Base-by-base conservation (phyloP, 768 basidiomycete genomes). In the Daedalea quercina region DNA sequence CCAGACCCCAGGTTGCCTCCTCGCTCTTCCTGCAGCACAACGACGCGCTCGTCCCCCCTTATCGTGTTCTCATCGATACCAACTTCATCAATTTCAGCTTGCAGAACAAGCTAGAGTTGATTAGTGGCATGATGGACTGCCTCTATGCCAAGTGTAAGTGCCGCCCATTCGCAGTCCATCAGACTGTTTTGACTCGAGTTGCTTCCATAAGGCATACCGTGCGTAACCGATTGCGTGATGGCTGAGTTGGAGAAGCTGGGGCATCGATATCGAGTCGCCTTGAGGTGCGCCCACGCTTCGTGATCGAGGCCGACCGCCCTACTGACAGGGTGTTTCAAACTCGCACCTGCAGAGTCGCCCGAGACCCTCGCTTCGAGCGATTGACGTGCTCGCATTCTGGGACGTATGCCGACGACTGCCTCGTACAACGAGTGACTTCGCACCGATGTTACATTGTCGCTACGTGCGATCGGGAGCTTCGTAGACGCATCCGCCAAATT, bases 101-200 rank as follows among this genome's bases (percentile, higher is more conserved):
- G 46, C 96, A 99, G 73, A 99, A 98, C 70, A 96, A 97, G 69
- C 73, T 99, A 58, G 96, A 99, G 68, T 78, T 98, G 51, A 76
- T 97, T 20, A 84, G 86, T 62, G 94, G 90, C n/a, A 97, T 99
- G 96, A 98, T 99, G 96, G 96, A 99, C 65, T 95, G 93, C 63
- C 75, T 98, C 15, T 96, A 91, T 69, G 96, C 96, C 12, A 98
- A 99, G 74, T 97, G 95, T 95, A 59, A 52, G 81, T 11, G 19
- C 46, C 28, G 15, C 50, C 47, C 28, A 20, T 28, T 2, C 3
- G 22, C 9, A 24, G 24, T 15, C 8, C 22, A 56, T 28, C 46
- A 17, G 15, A 31, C 33, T 26, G 33, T 13, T 6, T 15, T 40
- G 4, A 40, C 15, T 15, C 15, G 15, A 15, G 4, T 15, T 40